Evolutionary conservation across 2,329 filamentous ascomycete genomes (phyloP).

Genomic region (Colletotrichum sp.): DNA sequence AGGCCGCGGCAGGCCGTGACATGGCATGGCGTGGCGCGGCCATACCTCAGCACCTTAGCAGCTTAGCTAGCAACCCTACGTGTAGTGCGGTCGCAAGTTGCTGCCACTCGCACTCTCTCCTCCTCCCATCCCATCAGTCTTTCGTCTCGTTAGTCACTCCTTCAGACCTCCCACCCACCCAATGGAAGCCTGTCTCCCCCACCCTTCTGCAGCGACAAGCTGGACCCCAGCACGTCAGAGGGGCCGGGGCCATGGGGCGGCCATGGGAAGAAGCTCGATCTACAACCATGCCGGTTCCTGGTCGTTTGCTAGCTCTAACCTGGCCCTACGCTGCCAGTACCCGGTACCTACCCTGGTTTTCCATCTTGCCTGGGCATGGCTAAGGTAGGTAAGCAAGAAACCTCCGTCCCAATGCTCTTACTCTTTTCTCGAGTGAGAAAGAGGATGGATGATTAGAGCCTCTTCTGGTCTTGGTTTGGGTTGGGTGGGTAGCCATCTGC

Average conservation of each 20-base stretch:
- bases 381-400: slow-evolving; percentile 1
- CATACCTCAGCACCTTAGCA: slow-evolving; percentile 5
- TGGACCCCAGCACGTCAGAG: slow-evolving; percentile 14
- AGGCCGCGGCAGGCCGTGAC: slow-evolving; percentile 3
- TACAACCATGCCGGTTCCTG: background rate
- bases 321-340: background rate
- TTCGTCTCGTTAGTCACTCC: slow-evolving; percentile 6
- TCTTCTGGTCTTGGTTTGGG: background rate
- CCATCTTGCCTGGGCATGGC: background rate
- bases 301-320: background rate
- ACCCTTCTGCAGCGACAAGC: background rate
- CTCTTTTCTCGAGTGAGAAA: background rate
- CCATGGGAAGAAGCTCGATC: background rate
- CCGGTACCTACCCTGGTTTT: background rate
- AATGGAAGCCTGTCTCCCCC: background rate
- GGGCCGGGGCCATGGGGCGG: slow-evolving; percentile 1
- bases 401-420: background rate
- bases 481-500: background rate
- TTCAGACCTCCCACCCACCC: background rate
- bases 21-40: slow-evolving; percentile 13
- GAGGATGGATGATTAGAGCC: slow-evolving; percentile 6
- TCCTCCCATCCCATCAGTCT: background rate
- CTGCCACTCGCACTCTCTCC: background rate
- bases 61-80: background rate
- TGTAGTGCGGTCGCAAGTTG: background rate